A percentile compares a stretch with the other conserved stretches of the same genome.
Evolutionary conservation across 2,329 filamentous ascomycete genomes (phyloP).

Genomic region (Apiospora saccharicola): DNA sequence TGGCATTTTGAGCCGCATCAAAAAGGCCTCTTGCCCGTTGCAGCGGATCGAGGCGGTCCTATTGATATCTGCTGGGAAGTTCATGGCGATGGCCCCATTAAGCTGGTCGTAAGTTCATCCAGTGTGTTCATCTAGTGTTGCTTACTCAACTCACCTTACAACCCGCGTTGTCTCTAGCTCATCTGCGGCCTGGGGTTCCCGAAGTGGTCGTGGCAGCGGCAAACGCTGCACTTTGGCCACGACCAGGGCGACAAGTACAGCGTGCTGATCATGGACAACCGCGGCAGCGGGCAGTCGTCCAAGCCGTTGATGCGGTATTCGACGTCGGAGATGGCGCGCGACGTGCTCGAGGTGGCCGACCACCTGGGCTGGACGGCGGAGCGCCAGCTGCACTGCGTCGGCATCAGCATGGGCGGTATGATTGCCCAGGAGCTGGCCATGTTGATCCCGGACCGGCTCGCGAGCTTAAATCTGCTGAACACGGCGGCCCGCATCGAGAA

Average conservation of each 20-base stretch:
- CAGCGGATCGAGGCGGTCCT: conserved; percentile 75
- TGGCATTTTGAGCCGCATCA: conserved; percentile 74
- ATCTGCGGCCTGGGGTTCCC: conserved; percentile 81
- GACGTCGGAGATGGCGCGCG: conserved; percentile 84
- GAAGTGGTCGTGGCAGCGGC: conserved; percentile 78
- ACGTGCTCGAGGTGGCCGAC: conserved; percentile 71
- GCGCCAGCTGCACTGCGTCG: conserved; percentile 70
- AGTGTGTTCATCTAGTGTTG: not conserved
- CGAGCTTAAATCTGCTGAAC: conserved; percentile 65
- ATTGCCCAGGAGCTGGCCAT: conserved; percentile 82
- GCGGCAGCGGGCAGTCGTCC: conserved; percentile 82
- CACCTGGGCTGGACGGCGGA: conserved; percentile 70
- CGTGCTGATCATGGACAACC: conserved; percentile 81
- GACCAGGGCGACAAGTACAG: conserved; percentile 71
- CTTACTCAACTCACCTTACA: not conserved
- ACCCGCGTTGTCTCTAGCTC: conserved; percentile 58
- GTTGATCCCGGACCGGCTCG: conserved; percentile 59
- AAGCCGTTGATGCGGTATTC: conserved; percentile 81
- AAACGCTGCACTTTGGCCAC: conserved; percentile 84
- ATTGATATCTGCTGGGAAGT: conserved; percentile 81
- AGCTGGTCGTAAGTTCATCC: conserved; percentile 71
- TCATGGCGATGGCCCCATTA: conserved; percentile 76
- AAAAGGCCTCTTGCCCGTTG: conserved; percentile 69
- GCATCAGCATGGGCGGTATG: conserved; percentile 90
- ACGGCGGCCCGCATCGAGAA: conserved; percentile 69